Evolutionary conservation across 1,284 basidiomycete species (phyloP).

Genomic region (Pseudozyma pruni): DNA sequence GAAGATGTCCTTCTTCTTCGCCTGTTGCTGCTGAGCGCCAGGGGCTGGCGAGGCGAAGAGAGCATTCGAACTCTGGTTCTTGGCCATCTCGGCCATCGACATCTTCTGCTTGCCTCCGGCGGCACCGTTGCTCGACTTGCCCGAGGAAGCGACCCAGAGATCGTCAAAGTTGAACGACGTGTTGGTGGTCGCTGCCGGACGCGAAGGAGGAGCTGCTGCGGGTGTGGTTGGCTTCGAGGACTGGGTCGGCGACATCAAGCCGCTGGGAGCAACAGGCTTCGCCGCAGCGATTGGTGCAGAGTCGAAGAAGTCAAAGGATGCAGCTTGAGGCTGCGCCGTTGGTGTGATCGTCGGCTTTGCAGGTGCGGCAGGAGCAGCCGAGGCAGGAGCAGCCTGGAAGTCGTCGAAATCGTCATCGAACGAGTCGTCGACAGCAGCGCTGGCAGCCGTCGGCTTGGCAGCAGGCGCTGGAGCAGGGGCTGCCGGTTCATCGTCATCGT

Average conservation of each 20-base stretch:
- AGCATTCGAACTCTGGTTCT: conserved; percentile 58
- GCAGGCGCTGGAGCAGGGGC: conserved; percentile 54
- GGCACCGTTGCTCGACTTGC: conserved; percentile 66
- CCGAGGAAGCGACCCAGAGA: conserved; percentile 86
- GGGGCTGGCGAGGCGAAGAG: conserved; percentile 34
- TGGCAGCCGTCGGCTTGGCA: conserved; percentile 7
- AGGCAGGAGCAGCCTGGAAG: conserved; percentile 49
- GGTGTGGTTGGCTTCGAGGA: conserved; percentile 31
- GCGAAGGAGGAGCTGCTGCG: conserved; percentile 11
- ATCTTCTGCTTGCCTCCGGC: conserved; percentile 54
- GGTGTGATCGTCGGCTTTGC: conserved; percentile 75
- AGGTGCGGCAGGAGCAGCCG: conserved; percentile 20
- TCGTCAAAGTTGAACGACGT: conserved; percentile 78
- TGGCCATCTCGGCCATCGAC: conserved; percentile 68
- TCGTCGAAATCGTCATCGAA: conserved; percentile 63
- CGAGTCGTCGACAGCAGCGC: conserved; percentile 24
- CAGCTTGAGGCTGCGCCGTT: conserved; percentile 63
- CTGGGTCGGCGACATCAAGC: conserved; percentile 19
- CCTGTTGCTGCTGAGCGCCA: conserved; percentile 18
- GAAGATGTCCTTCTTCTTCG: conserved; percentile 57
- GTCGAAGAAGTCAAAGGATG: conserved; percentile 72
- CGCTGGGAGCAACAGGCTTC: conserved; percentile 16
- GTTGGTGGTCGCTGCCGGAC: conserved; percentile 36
- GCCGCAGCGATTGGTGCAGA: conserved; percentile 34
- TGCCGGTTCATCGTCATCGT: conserved; percentile 73